These are phyloP conservation scores for Lipomyces lipofer DNA, from an alignment of 805 yeast genomes.

Conservation along the genomic window DNA sequence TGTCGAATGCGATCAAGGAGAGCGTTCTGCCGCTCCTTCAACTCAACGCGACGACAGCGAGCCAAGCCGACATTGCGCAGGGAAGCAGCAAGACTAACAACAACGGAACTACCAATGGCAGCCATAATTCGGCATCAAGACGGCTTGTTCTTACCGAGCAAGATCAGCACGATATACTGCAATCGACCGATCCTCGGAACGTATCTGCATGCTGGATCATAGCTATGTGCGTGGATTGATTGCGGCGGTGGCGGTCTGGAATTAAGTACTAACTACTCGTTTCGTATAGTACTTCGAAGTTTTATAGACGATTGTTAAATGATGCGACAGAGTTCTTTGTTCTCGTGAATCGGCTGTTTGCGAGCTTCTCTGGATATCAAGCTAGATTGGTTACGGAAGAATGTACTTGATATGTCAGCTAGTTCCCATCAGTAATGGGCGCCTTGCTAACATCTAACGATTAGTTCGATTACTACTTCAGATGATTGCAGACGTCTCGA, in stretches of 20 bases:
- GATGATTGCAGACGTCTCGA: constrained; percentile 1
- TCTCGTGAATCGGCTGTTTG: constrained; percentile 1
- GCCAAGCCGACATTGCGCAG: not conserved
- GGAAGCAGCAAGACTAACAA: not conserved
- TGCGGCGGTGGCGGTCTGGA: not conserved
- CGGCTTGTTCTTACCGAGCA: not conserved
- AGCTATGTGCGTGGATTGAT: constrained; percentile 17
- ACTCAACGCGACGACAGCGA: constrained; percentile 2
- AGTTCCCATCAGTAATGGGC: not conserved
- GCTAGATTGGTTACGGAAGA: constrained; percentile 16
- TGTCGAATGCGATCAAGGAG: constrained; percentile 4
- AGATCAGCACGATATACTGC: constrained; percentile 14
- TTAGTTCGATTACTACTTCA: constrained; percentile 10
- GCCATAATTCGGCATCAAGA: not conserved
- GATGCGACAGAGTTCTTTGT: constrained; percentile 6
- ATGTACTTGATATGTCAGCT: constrained; percentile 6
- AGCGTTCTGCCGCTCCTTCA: constrained; percentile 16
- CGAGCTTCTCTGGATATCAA: constrained; percentile 7
- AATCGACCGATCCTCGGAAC: constrained; percentile 10
- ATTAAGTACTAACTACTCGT: no score
- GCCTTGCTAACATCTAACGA: not conserved
- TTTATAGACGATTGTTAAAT: not conserved
- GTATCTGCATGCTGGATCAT: constrained; percentile 23
- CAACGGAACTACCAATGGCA: not conserved
- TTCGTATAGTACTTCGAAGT: not conserved